Percentiles rank a stretch among this genome's conserved stretches.
These are phyloP conservation scores for Cadophora sp. DNA, from an alignment of 2,329 filamentous ascomycete species.

Conservation along the genomic window DNA sequence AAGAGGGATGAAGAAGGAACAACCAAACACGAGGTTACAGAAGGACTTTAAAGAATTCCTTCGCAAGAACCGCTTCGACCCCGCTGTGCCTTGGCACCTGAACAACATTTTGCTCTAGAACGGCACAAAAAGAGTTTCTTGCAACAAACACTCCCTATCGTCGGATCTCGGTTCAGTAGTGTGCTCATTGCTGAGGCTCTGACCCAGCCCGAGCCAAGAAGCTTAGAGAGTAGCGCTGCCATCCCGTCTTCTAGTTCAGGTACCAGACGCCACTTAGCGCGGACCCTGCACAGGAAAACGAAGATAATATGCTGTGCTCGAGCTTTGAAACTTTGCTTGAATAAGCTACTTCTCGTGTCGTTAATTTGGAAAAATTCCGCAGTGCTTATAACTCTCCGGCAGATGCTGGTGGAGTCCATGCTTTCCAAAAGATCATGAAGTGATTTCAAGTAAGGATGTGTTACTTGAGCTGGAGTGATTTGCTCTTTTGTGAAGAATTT, in stretches of 20 bases:
- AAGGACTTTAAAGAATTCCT: background rate
- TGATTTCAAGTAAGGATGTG: background rate
- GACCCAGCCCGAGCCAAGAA: background rate
- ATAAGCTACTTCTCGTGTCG: background rate
- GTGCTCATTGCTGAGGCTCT: background rate
- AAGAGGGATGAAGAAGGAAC: background rate
- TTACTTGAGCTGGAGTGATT: background rate
- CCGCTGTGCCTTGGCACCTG: background rate
- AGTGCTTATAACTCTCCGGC: background rate
- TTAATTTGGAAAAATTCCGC: background rate
- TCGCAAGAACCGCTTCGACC: background rate
- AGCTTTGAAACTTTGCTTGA: background rate
- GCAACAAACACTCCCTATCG: background rate
- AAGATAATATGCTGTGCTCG: background rate
- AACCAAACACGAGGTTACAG: background rate
- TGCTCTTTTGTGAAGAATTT: background rate
- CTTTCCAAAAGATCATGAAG: background rate
- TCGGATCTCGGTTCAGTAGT: slow-evolving; percentile 5
- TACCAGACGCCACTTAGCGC: background rate
- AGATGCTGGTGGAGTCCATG: background rate
- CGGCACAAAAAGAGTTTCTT: background rate
- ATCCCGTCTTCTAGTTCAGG: slow-evolving; percentile 6
- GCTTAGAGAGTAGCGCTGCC: background rate
- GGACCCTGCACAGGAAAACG: background rate
- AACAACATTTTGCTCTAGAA: background rate